Base-by-base conservation (phyloP, 2,329 filamentous ascomycete species). In the Sporothrix globosa region DNA sequence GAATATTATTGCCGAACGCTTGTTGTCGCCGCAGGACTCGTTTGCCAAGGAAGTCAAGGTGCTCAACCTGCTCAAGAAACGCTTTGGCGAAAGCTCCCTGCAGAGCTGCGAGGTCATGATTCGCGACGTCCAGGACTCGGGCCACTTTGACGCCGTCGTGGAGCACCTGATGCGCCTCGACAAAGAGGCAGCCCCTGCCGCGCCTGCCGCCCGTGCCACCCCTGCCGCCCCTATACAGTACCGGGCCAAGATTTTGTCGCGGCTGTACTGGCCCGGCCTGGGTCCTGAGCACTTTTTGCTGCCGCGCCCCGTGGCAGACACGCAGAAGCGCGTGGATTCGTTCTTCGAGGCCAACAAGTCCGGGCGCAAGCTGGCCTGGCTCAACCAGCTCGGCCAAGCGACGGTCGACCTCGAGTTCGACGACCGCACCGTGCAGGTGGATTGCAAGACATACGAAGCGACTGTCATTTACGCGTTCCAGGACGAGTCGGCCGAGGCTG, bases 51-150 rank as follows among this genome's bases (percentile, higher is more conserved):
- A 91, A 79, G 87, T 92, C 69, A 90, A 91, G 69, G 91, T 97
- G 4, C 85, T 98, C 6, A 90, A 95, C 70, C 85, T 98, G 11
- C 86, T 99, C 71, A 97, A 97, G 81, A 86, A 92, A 72, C 89
- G 94, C 10, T 94, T 97, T 70, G 95, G 95, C 30, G 93, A 97
- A 74, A 86, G 87, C 39, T 89, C 92, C 19, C 83, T 99, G 60
- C 96, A 98, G 78, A 92, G 92, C 65, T 97, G 94, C 79, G 95
- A 99, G 77, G 96, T 99, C 76, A 99, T 99, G 96, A 87, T 99
- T 70, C 92, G 91, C 73, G 96, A 99, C 78, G 91, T 98, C 48
- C 87, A 91, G 74, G 94, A 97, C 76, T 97, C 93, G 1, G 85
- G 86, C 72, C 86, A 88, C 54, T 87, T 96, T 71, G 92, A 97